Evolutionary conservation across 345 rosid species (phyloP).

Genomic region (Viola odorata): DNA sequence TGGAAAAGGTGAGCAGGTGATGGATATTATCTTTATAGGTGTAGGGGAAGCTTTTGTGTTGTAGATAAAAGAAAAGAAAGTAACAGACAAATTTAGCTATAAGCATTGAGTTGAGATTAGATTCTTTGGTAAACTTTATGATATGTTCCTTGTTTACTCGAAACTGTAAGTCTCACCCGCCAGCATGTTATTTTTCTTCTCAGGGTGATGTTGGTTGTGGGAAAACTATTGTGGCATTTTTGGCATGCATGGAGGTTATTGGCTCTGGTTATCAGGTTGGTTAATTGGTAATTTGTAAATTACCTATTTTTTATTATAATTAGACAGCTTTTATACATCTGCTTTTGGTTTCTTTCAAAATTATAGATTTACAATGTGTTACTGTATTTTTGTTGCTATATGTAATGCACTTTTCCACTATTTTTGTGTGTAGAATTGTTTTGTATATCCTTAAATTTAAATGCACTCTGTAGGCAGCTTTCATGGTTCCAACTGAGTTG

Average conservation of each 20-base stretch:
- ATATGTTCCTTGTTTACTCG: neutral
- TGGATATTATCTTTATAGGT: no score
- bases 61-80: no score
- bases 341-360: neutral
- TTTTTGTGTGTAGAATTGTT: neutral
- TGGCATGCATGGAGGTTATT: conserved; percentile 96
- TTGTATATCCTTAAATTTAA: conserved; percentile 2
- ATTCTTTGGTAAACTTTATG: neutral
- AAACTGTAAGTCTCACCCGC: neutral
- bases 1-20: no score
- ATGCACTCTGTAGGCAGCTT: conserved; percentile 61
- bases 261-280: conserved; percentile 91
- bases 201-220: conserved; percentile 99
- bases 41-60: no score
- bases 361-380: neutral
- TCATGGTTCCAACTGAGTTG: conserved; percentile 98
- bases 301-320: neutral
- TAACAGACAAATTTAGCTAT: no score
- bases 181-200: conserved; percentile 11
- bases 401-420: neutral
- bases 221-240: conserved; percentile 89
- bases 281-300: conserved; percentile 6
- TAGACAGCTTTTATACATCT: neutral
- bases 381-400: neutral
- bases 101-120: neutral